A percentile compares a stretch with the other conserved stretches of the same genome.
Evolutionary conservation across 768 basidiomycete species (phyloP).

Genomic region (Daedaleopsis nitida): DNA sequence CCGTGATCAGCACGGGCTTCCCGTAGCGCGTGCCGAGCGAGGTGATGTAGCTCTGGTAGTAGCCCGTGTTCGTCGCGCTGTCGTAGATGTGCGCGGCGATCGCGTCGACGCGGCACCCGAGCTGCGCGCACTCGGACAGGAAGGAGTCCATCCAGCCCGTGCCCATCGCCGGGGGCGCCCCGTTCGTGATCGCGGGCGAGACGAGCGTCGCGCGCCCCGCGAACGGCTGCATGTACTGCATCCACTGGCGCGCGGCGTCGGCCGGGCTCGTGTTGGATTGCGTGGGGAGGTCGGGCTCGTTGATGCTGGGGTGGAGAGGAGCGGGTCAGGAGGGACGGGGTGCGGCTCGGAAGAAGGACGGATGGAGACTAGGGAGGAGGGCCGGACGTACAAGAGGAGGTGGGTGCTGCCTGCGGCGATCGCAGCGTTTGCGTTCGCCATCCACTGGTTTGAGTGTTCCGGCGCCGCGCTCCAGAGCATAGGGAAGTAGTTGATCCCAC

Average conservation of each 20-base stretch:
- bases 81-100: slow-evolving; percentile 35
- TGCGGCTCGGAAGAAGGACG: neutral
- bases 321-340: neutral
- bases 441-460: slow-evolving; percentile 26
- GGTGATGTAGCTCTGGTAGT: slow-evolving; percentile 35
- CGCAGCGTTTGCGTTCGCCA: slow-evolving; percentile 27
- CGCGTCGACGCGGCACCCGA: slow-evolving; percentile 31
- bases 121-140: slow-evolving; percentile 28
- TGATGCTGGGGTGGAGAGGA: slow-evolving; percentile 23
- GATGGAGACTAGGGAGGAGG: neutral
- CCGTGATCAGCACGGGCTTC: slow-evolving; percentile 32
- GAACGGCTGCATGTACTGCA: slow-evolving; percentile 34
- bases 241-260: slow-evolving; percentile 33
- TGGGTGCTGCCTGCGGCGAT: slow-evolving; percentile 30
- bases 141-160: slow-evolving; percentile 33
- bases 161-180: slow-evolving; percentile 31
- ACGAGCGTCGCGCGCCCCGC: slow-evolving; percentile 33
- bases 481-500: slow-evolving; percentile 26
- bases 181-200: slow-evolving; percentile 35
- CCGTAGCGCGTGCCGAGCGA: slow-evolving; percentile 29
- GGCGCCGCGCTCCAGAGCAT: slow-evolving; percentile 29
- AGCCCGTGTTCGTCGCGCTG: slow-evolving; percentile 30
- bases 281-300: slow-evolving; percentile 32
- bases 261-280: slow-evolving; percentile 32
- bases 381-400: slow-evolving; percentile 27